Conservation (phyloP, 2,329 filamentous ascomycete genomes). For the Zopfia rhizophila region DNA sequence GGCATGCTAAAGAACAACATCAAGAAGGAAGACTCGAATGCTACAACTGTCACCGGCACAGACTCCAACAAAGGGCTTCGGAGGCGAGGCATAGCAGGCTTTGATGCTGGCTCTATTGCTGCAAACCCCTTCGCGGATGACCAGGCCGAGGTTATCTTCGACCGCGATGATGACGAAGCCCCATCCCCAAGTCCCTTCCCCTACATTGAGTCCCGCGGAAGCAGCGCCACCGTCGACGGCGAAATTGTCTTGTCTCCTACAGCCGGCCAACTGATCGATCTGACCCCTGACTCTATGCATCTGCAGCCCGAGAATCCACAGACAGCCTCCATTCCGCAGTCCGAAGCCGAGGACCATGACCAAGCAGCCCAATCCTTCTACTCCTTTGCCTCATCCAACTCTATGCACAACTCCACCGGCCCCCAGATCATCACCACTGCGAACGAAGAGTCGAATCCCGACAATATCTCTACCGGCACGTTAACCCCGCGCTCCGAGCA, state of each 20-base stretch:
- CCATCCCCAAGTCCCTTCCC: slow-evolving; percentile 39
- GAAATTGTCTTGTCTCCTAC: slow-evolving; percentile 23
- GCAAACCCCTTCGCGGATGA: slow-evolving; percentile 60
- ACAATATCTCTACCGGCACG: slow-evolving; percentile 47
- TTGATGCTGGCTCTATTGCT: slow-evolving; percentile 51
- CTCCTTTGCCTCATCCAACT: slow-evolving; percentile 42
- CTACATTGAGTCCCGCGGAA: slow-evolving; percentile 43
- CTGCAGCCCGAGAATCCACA: slow-evolving; percentile 30
- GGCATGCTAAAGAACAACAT: no score
- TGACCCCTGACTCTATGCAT: slow-evolving; percentile 36
- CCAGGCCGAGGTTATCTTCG: slow-evolving; percentile 52
- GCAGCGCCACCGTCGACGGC: slow-evolving; percentile 41
- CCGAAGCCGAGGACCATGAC: slow-evolving; percentile 23
- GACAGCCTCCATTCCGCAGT: slow-evolving; percentile 31
- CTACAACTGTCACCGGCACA: slow-evolving; percentile 33
- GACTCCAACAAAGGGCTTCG: slow-evolving; percentile 33
- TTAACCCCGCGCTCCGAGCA: slow-evolving; percentile 51
- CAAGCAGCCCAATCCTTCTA: slow-evolving; percentile 49
- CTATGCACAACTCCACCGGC: slow-evolving; percentile 19
- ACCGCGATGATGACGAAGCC: slow-evolving; percentile 49
- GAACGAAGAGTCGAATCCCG: slow-evolving; percentile 33
- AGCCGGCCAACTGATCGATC: slow-evolving; percentile 41
- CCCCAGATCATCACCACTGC: slow-evolving; percentile 17
- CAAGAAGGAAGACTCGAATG: slow-evolving; percentile 32
- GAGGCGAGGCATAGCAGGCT: slow-evolving; percentile 47